A percentile compares a stretch with the other conserved stretches of the same genome.
These are phyloP conservation scores for Aspergillus sp. DNA, from an alignment of 2,329 filamentous ascomycete species.

Conservation along the genomic window DNA sequence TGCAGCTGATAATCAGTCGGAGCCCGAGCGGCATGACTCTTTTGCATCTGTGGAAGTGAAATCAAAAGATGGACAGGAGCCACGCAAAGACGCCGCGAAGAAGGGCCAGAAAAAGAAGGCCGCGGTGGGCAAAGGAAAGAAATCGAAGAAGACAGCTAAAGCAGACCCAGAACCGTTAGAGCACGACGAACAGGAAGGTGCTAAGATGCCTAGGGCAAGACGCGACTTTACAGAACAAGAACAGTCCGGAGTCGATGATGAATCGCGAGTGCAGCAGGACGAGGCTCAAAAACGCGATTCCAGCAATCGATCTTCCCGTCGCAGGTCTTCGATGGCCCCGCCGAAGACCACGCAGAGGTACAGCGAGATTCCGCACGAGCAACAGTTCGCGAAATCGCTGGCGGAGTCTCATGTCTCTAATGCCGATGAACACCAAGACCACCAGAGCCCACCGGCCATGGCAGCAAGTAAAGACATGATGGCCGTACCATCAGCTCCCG, in stretches of 20 bases:
- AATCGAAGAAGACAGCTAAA: conserved; percentile 13
- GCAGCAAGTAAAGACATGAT: conserved; percentile 12
- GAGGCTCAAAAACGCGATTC: conserved; percentile 9
- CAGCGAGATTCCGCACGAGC: conserved; percentile 29
- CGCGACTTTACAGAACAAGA: conserved; percentile 3
- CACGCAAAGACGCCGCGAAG: conserved; percentile 13
- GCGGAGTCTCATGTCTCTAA: conserved; percentile 16
- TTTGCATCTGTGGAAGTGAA: conserved; percentile 21
- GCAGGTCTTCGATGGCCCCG: conserved; percentile 20
- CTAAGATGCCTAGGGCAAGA: conserved; percentile 2
- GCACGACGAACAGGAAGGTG: conserved; percentile 2
- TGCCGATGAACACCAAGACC: conserved; percentile 5
- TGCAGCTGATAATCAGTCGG: no score
- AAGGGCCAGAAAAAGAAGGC: conserved; percentile 20
- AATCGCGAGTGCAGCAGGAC: conserved; percentile 14
- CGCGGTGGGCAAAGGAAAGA: conserved; percentile 22
- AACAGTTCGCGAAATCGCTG: conserved; percentile 24
- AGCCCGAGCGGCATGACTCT: conserved; percentile 17
- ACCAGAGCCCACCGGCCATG: conserved; percentile 7
- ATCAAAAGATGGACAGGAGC: conserved; percentile 18
- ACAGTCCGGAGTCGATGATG: conserved; percentile 8
- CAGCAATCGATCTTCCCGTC: conserved; percentile 8
- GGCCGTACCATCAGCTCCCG: conserved; percentile 26
- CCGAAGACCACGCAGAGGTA: conserved; percentile 29
- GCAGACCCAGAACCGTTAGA: conserved; percentile 6